Evolutionary conservation across 805 yeast species (phyloP).

Genomic region (Nakazawaea ambrosiae): DNA sequence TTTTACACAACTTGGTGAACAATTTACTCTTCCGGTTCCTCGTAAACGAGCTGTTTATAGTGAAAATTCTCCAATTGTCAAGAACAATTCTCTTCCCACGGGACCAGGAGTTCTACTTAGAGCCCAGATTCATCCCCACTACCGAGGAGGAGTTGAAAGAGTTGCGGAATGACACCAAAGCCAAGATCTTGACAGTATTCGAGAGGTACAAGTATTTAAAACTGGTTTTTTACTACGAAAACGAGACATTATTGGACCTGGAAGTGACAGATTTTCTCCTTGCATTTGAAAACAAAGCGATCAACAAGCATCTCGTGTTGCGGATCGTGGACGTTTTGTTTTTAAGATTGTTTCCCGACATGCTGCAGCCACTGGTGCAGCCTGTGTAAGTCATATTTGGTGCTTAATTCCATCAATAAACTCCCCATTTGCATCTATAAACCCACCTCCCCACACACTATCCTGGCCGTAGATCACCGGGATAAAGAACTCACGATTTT

Average conservation of each 20-base stretch:
- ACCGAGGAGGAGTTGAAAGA: slow-evolving; percentile 19
- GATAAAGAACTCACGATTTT: slow-evolving; percentile 16
- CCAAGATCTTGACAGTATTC: slow-evolving; percentile 6
- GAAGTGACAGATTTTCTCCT: slow-evolving; percentile 23
- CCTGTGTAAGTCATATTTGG: not conserved
- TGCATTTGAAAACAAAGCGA: slow-evolving; percentile 26
- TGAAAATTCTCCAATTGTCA: slow-evolving; percentile 11
- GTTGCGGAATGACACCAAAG: slow-evolving; percentile 12
- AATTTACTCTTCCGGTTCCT: slow-evolving; percentile 19
- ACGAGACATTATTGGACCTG: slow-evolving; percentile 7
- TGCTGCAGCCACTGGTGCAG: too few species aligned
- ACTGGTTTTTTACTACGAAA: slow-evolving; percentile 6
- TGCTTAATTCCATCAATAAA: slow-evolving; percentile 17
- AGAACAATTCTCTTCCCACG: slow-evolving; percentile 23
- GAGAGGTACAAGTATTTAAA: slow-evolving; percentile 1
- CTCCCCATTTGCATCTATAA: slow-evolving; percentile 19
- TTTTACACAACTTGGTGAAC: slow-evolving; percentile 19
- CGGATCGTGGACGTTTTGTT: slow-evolving; percentile 34
- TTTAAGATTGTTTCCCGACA: slow-evolving; percentile 31
- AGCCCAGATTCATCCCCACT: slow-evolving; percentile 23
- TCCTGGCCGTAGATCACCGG: slow-evolving; percentile 17
- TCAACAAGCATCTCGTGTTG: slow-evolving; percentile 37
- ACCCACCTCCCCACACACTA: slow-evolving; percentile 20
- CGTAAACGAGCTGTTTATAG: slow-evolving; percentile 14
- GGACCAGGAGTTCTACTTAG: slow-evolving; percentile 20